Percentiles rank a stretch among this genome's conserved stretches.
These are phyloP conservation scores for Monocercomonoides exilis DNA, from an alignment of 78 protist species.

Conservation along the genomic window DNA sequence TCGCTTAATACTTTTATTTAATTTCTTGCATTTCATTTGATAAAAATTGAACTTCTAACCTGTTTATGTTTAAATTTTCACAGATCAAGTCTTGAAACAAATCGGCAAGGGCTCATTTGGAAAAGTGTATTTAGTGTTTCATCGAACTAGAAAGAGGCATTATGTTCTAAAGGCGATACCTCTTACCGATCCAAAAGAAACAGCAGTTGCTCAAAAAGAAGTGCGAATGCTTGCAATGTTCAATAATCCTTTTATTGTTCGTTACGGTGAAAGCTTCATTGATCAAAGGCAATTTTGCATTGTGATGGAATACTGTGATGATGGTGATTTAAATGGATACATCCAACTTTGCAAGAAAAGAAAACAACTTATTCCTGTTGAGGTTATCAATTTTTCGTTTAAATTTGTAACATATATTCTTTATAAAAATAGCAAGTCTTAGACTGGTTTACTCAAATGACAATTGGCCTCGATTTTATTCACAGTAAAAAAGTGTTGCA, in stretches of 20 bases:
- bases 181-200: too few relatives aligned
- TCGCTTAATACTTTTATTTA: too few relatives aligned
- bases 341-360: neutral
- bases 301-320: neutral
- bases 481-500: neutral
- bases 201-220: neutral
- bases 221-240: neutral
- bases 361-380: neutral
- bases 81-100: too few relatives aligned
- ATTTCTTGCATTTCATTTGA: too few relatives aligned
- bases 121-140: too few relatives aligned
- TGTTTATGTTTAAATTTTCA: too few relatives aligned
- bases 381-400: too few relatives aligned
- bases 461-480: neutral
- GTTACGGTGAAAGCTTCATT: neutral
- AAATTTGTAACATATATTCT: too few relatives aligned
- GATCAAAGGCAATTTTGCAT: neutral
- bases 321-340: neutral
- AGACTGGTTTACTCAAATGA: neutral
- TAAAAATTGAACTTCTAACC: too few relatives aligned
- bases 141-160: too few relatives aligned
- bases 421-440: neutral
- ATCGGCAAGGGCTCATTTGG: too few relatives aligned
- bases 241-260: neutral
- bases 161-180: too few relatives aligned